Percentiles rank a stretch among this genome's conserved stretches.
Evolutionary conservation across 179 eudicot species (phyloP).

Genomic region (Beta lomatogona): DNA sequence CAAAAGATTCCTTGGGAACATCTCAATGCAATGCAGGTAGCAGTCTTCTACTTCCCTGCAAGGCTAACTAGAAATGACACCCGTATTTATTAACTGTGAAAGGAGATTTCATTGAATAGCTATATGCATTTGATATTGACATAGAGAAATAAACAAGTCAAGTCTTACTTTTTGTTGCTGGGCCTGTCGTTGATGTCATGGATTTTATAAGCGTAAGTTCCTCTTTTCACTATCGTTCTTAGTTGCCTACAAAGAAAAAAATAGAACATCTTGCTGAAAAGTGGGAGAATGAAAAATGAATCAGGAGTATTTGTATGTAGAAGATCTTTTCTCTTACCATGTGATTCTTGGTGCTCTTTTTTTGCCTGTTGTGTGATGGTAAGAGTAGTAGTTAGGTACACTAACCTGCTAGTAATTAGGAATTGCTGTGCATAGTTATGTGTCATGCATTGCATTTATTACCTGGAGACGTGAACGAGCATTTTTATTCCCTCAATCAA

Average conservation of each 20-base stretch:
- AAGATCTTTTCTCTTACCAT: not conserved
- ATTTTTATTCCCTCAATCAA: not conserved
- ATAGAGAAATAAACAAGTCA: not conserved
- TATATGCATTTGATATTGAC: not conserved
- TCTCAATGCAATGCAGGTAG: slow-evolving; percentile 98
- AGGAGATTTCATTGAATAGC: not conserved
- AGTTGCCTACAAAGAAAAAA: not conserved
- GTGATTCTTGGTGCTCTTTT: too few relatives aligned
- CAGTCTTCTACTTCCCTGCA: slow-evolving; percentile 7
- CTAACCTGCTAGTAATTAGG: not conserved
- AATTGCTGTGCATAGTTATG: too few relatives aligned
- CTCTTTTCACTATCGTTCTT: not conserved
- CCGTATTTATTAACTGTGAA: not conserved
- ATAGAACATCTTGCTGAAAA: not conserved
- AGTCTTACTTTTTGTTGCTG: not conserved
- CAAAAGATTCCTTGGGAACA: slow-evolving; percentile 96
- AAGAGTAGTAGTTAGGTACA: not conserved
- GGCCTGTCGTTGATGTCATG: not conserved
- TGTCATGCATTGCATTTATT: not conserved
- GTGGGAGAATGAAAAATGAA: not conserved
- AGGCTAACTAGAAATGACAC: not conserved
- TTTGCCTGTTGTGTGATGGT: too few relatives aligned
- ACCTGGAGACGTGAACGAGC: not conserved
- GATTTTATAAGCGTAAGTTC: not conserved
- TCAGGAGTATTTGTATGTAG: not conserved